Conservation (phyloP, 306 rosid species). For the Heteromeles arbutifolia region DNA sequence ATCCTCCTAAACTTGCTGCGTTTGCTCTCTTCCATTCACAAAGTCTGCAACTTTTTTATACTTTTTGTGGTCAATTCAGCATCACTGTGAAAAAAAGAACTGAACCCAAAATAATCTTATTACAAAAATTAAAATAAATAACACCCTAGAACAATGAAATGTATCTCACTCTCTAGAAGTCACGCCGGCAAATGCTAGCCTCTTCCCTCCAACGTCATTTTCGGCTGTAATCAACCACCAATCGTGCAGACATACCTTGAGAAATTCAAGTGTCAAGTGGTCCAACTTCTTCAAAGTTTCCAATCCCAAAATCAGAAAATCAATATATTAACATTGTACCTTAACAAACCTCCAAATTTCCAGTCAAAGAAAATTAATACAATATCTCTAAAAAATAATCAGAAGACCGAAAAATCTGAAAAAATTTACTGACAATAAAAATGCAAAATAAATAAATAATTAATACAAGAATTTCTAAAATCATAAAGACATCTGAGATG, state of each 20-base stretch:
- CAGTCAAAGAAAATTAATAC: too few relatives aligned
- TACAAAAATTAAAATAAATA: too few relatives aligned
- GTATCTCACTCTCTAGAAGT: slow-evolving; percentile 32
- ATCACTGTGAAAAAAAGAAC: slow-evolving; percentile 23
- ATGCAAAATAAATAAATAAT: too few relatives aligned
- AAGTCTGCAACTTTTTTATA: slow-evolving; percentile 11
- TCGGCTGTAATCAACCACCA: slow-evolving; percentile 61
- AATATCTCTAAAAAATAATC: too few relatives aligned
- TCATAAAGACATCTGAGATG: too few relatives aligned
- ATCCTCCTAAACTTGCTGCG: slow-evolving; percentile 67
- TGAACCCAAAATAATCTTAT: not conserved
- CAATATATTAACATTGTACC: too few relatives aligned
- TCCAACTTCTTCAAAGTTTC: too few relatives aligned
- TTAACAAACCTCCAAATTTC: too few relatives aligned
- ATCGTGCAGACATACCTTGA: slow-evolving; percentile 43
- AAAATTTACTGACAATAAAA: too few relatives aligned
- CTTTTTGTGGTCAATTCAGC: slow-evolving; percentile 23
- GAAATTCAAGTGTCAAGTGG: not conserved
- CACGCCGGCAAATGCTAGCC: slow-evolving; percentile 55
- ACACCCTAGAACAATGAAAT: slow-evolving; percentile 25
- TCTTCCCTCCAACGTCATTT: slow-evolving; percentile 29
- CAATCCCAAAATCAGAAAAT: too few relatives aligned
- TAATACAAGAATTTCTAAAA: too few relatives aligned
- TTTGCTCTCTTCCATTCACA: slow-evolving; percentile 60
- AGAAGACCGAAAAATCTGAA: too few relatives aligned